Conservation (phyloP, 371 early-diverging fungal genomes). For the Mucor piriformis region DNA sequence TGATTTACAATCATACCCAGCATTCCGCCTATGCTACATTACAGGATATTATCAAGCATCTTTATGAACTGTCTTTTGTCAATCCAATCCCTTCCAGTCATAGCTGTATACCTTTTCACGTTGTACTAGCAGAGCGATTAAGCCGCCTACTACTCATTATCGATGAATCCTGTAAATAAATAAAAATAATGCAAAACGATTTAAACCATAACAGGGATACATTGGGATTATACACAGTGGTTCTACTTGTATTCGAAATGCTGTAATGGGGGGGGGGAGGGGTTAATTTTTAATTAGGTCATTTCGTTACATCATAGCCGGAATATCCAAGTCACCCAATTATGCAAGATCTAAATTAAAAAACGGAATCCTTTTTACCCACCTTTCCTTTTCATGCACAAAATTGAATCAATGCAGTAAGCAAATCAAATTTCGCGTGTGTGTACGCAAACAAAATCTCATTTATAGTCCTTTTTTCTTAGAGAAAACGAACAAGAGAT, state of each 20-base stretch:
- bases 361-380: constrained; percentile 58
- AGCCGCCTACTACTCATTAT: constrained; percentile 25
- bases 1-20: constrained; percentile 21
- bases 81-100: constrained; percentile 35
- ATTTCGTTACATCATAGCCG: too few relatives aligned
- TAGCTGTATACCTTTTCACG: constrained; percentile 43
- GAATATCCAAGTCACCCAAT: constrained; percentile 34
- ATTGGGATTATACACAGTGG: too few relatives aligned
- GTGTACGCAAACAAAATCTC: constrained; percentile 4
- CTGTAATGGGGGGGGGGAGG: too few relatives aligned
- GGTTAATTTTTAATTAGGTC: too few relatives aligned
- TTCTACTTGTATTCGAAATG: neutral
- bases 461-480: constrained; percentile 22
- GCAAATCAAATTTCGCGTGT: constrained; percentile 9
- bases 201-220: too few relatives aligned
- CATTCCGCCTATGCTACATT: constrained; percentile 26
- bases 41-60: constrained; percentile 42
- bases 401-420: constrained; percentile 60
- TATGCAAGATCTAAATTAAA: constrained; percentile 62
- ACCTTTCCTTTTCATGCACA: constrained; percentile 48
- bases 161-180: constrained; percentile 5
- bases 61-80: constrained; percentile 45
- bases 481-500: constrained; percentile 43
- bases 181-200: neutral
- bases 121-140: constrained; percentile 42